Conservation (phyloP, 1,284 basidiomycete species). For the Pseudozyma sp. region DNA sequence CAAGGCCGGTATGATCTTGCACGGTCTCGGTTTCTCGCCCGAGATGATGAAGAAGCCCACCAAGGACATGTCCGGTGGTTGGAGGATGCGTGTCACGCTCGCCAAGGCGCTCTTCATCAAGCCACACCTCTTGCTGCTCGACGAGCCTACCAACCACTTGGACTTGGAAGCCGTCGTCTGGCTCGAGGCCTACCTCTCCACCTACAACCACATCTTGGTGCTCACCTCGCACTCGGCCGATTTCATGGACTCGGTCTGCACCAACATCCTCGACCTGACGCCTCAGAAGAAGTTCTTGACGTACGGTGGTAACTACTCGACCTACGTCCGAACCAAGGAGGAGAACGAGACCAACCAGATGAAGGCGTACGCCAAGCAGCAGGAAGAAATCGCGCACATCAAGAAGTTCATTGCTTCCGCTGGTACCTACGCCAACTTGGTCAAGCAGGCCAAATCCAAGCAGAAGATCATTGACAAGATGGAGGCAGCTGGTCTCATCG, state of each 20-base stretch:
- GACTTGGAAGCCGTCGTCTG: slow-evolving; percentile 98
- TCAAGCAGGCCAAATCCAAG: slow-evolving; percentile 98
- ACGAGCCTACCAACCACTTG: slow-evolving; percentile 80
- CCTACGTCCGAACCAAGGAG: slow-evolving; percentile 91
- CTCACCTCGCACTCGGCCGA: slow-evolving; percentile 92
- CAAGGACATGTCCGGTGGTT: slow-evolving; percentile 98
- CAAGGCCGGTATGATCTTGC: slow-evolving; percentile 93
- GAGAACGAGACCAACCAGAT: slow-evolving; percentile 99
- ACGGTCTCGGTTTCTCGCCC: slow-evolving; percentile 92
- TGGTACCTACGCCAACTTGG: slow-evolving; percentile 98
- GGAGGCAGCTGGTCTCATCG: slow-evolving; percentile 98
- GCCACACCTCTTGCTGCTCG: slow-evolving; percentile 91
- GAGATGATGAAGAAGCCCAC: slow-evolving; percentile 96
- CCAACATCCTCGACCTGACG: slow-evolving; percentile 97
- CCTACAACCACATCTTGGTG: slow-evolving; percentile 97
- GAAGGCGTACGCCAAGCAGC: slow-evolving; percentile 98
- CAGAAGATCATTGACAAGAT: slow-evolving; percentile 99
- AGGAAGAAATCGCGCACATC: slow-evolving; percentile 97
- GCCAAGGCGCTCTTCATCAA: slow-evolving; percentile 96
- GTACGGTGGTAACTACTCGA: slow-evolving; percentile 96
- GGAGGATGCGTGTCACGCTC: slow-evolving; percentile 98
- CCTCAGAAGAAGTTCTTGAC: slow-evolving; percentile 82
- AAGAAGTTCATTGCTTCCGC: slow-evolving; percentile 97
- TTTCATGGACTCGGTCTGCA: slow-evolving; percentile 89
- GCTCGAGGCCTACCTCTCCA: slow-evolving; percentile 96